phyloP scores from a whole-genome alignment of 208 protist genomes.

The Angomonas ambiguus region DNA sequence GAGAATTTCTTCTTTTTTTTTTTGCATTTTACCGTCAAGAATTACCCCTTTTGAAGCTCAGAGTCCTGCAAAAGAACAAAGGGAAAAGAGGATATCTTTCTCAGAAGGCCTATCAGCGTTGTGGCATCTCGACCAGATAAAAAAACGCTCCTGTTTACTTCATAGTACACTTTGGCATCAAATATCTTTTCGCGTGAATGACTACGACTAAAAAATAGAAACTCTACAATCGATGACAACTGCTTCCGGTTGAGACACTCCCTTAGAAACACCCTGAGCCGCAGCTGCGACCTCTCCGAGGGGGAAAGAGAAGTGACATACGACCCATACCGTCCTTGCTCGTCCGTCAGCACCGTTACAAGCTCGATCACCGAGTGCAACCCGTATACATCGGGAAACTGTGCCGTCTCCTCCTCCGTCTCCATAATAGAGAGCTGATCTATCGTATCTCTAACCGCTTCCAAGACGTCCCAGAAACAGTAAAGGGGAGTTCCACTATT shows the following conservation, averaged over 20 bases:
- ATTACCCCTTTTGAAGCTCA: slow-evolving; percentile 35
- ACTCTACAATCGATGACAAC: slow-evolving; percentile 26
- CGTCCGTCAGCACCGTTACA: slow-evolving; percentile 30
- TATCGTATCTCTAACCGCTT: neutral
- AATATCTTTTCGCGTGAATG: neutral
- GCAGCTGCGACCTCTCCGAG: neutral
- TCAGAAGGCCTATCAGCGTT: slow-evolving; percentile 27
- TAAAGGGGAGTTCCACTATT: no score
- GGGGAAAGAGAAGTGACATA: slow-evolving; percentile 17
- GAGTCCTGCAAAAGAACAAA: slow-evolving; percentile 37
- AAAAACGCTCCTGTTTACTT: neutral
- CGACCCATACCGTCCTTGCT: slow-evolving; percentile 14
- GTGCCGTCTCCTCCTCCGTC: neutral
- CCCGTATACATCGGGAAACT: neutral
- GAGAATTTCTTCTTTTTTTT: no score
- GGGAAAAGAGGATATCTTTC: slow-evolving; percentile 31
- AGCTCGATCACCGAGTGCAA: slow-evolving; percentile 26
- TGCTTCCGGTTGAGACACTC: slow-evolving; percentile 43
- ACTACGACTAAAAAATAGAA: slow-evolving; percentile 23
- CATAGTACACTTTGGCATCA: neutral
- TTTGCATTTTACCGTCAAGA: no score
- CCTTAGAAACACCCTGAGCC: slow-evolving; percentile 28
- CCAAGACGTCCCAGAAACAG: neutral
- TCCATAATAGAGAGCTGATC: neutral
- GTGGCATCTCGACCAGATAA: slow-evolving; percentile 6